Evolutionary conservation across 371 early-diverging fungal genomes (phyloP).

Genomic region (Mortierella sp.): DNA sequence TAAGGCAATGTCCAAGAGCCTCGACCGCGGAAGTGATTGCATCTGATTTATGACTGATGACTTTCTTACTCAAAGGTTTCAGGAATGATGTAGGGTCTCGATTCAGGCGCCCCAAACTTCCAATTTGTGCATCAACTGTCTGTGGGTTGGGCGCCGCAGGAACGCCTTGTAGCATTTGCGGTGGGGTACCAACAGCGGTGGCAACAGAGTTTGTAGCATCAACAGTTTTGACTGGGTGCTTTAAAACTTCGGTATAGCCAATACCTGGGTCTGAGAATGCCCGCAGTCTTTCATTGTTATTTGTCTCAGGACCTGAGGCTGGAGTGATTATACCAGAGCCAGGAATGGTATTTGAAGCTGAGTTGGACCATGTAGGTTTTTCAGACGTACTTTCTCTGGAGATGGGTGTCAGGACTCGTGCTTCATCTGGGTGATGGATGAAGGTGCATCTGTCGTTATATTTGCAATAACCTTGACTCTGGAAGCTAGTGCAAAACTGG

Average conservation of each 20-base stretch:
- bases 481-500: conserved; percentile 89
- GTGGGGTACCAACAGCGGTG: not conserved
- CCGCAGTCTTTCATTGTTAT: conserved; percentile 8
- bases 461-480: conserved; percentile 90
- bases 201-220: not conserved
- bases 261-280: conserved; percentile 31
- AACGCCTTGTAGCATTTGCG: not conserved
- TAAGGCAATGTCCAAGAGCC: not conserved
- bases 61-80: not conserved
- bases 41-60: conserved; percentile 6
- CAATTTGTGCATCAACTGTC: not conserved
- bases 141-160: not conserved
- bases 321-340: conserved; percentile 1
- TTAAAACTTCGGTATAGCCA: not conserved
- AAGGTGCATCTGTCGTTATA: conserved; percentile 98
- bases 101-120: not conserved
- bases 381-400: not conserved
- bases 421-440: conserved; percentile 75
- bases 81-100: not conserved
- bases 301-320: not conserved
- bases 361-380: not conserved
- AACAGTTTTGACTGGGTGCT: not conserved
- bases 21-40: not conserved
- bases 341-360: conserved; percentile 9
- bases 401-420: conserved; percentile 6